Base-by-base conservation (phyloP, 257 asterid species). In the Solanum tarijense region DNA sequence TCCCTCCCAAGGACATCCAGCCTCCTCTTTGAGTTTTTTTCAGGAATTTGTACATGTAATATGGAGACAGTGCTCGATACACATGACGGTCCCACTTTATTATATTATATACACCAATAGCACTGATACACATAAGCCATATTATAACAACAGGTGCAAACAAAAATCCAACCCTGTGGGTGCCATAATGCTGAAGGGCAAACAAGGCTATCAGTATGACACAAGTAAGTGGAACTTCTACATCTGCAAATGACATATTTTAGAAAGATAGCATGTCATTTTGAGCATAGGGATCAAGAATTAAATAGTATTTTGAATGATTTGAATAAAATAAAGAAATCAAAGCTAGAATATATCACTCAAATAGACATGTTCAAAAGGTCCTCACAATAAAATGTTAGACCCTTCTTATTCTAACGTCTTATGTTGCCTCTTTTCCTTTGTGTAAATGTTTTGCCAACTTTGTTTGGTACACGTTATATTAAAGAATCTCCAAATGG, bases 1-100 rank as follows among this genome's bases (percentile, higher is more conserved):
- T 95, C 84, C 98, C 98, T 25, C 99, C 99, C 93, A 96, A 92
- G 89, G 99, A 93, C 99, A 94, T 95, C 98, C 98, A 96, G 75
- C 99, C 99, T 52, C 89, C 89, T 84, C 92, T 87, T 91, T 92
- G 96, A 14, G 99, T 96, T 90, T 96, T 96, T 94, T 92, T 94
- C 86, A 96, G 92, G 89, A 96, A 96, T 89, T 88, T 92, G 92
- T 95, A 96, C 95, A 96, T 96, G 93, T 96, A 95, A 90, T 94
- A 85, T 2, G 99, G 99, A 14, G 98, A 95, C 75, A 96, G 90
- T 18, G 99, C 99, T 92, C 87, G 91, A 90, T 95, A 96, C 10
- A 96, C 97, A 34, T 87, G 95, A 79, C 93, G 96, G 90, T 96
- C 96, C 99, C 99, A 96, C 75, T 86, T 89, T 84, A 95, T 73